Evolutionary conservation across 2,329 filamentous ascomycete species (phyloP), one percentile per base, ranked within the genome.

Genomic region (Chaetomium globosum): DNA sequence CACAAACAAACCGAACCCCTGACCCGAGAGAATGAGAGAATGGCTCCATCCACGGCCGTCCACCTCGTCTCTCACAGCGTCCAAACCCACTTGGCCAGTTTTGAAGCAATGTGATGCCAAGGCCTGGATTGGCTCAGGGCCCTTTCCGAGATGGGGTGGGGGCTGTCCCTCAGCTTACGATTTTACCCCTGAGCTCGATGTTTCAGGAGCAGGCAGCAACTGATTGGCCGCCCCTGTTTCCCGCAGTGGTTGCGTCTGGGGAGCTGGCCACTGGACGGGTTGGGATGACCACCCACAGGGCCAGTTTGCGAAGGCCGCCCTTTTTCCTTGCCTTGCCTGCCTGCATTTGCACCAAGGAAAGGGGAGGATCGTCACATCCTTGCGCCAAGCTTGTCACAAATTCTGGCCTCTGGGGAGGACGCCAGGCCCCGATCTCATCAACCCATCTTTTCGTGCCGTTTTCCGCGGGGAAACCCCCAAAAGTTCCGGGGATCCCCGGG

Each of bases 51-150:
- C 16, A 54, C 19, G 23, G 28, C 48, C 30, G 49, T 39, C 23
- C 28, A 19, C 39, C 54, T 3, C 4, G 16, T 33, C 23, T 46
- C 33, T 49, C 54, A n/a, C 55, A 3, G 19, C 19, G 33, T 36
- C 28, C 55, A 49, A 61, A 62, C 31, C 54, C 59, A 49, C 31
- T 36, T 43, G 63, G 33, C 62, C 59, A 7, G 58, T 59, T 57
- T 56, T 33, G 63, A 63, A 39, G 54, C 62, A 65, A 21, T 13
- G 4, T 13, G 62, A 53, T 53, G 63, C 30, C 23, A 66, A 52
- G 61, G 12, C 6, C 26, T 9, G 52, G 57, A 61, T 59, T 67
- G 54, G 64, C 26, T n/a, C 26, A 16, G 33, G 30, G 26, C 23
- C 13, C 26, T 26, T 26, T 26, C 2, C 26, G 26, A 26, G 26